These are phyloP conservation scores for Perkinsus marinus DNA, from an alignment of 169 alveolate genomes.

Conservation along the genomic window DNA sequence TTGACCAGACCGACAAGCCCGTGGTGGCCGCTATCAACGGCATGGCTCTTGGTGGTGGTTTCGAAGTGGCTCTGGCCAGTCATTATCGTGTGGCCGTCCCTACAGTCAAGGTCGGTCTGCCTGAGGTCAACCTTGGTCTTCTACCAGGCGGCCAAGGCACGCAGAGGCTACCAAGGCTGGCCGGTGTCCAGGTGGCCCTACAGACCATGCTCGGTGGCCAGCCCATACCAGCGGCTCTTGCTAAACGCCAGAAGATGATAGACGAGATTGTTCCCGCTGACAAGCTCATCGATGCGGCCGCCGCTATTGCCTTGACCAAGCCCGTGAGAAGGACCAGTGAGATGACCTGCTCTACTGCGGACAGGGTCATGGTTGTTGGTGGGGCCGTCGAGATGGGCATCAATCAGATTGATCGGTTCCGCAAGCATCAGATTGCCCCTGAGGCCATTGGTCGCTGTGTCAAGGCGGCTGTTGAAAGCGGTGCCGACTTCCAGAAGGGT, in stretches of 20 bases:
- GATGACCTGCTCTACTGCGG: conserved; percentile 6
- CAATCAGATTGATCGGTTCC: neutral
- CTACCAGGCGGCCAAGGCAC: conserved; percentile 31
- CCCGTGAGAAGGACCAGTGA: conserved; percentile 16
- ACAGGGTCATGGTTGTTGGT: conserved; percentile 3
- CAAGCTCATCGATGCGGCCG: conserved; percentile 19
- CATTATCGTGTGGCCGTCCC: conserved; percentile 24
- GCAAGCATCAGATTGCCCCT: neutral
- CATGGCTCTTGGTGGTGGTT: conserved; percentile 26
- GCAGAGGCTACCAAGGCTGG: conserved; percentile 26
- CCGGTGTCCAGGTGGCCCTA: conserved; percentile 16
- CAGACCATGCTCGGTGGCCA: conserved; percentile 19
- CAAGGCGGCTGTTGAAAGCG: conserved; percentile 14
- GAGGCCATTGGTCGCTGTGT: conserved; percentile 21
- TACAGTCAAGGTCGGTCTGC: conserved; percentile 13
- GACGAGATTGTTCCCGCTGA: neutral
- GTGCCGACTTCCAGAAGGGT: neutral
- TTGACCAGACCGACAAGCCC: conserved; percentile 20
- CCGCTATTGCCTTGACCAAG: conserved; percentile 13
- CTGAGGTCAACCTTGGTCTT: conserved; percentile 23
- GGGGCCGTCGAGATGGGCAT: conserved; percentile 2
- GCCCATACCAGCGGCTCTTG: neutral
- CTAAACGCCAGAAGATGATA: neutral
- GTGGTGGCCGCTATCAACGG: conserved; percentile 26
- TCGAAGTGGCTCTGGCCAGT: conserved; percentile 20